Conservation (phyloP, 345 rosid genomes). For the Citrus reticulata region DNA sequence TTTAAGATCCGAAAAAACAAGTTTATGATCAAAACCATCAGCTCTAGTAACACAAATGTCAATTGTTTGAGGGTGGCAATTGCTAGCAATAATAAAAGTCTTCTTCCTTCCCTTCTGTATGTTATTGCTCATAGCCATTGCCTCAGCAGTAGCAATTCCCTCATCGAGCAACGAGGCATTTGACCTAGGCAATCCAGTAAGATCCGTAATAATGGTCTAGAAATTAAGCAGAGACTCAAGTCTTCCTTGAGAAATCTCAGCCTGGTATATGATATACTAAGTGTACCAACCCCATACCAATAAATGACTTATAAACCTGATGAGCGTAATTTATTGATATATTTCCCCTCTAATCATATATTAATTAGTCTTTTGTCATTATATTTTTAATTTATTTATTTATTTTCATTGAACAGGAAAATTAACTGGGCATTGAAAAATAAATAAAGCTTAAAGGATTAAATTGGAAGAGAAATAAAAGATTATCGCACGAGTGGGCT, state of each 20-base stretch:
- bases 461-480: too few relatives aligned
- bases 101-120: slow-evolving; percentile 86
- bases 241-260: slow-evolving; percentile 93
- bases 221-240: slow-evolving; percentile 84
- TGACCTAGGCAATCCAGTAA: slow-evolving; percentile 89
- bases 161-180: slow-evolving; percentile 92
- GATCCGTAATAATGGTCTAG: slow-evolving; percentile 86
- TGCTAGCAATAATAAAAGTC: slow-evolving; percentile 77
- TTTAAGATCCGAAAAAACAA: slow-evolving; percentile 58
- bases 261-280: slow-evolving; percentile 92
- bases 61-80: slow-evolving; percentile 92
- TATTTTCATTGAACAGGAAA: too few relatives aligned
- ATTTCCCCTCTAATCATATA: too few relatives aligned
- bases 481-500: too few relatives aligned
- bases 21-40: slow-evolving; percentile 74
- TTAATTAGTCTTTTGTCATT: too few relatives aligned
- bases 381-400: too few relatives aligned
- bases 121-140: slow-evolving; percentile 97
- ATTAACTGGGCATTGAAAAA: too few relatives aligned
- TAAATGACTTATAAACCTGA: slow-evolving; percentile 70
- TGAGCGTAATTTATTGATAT: too few relatives aligned
- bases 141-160: slow-evolving; percentile 98
- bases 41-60: slow-evolving; percentile 92
- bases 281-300: slow-evolving; percentile 58
- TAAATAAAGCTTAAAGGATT: too few relatives aligned